phyloP scores from a whole-genome alignment of 345 rosid genomes.

The Litchi chinensis region DNA sequence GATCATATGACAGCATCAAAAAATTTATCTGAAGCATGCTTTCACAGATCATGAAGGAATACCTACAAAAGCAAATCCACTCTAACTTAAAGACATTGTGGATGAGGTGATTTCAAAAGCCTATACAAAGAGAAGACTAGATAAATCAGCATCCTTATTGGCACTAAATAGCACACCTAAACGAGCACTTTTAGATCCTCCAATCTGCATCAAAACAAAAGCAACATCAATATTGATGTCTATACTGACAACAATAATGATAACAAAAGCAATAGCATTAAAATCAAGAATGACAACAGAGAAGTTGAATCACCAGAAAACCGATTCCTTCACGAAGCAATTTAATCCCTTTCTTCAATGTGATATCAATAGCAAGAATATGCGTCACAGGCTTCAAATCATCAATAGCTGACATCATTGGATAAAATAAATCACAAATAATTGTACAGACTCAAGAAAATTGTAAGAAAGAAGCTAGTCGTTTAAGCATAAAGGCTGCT shows the following conservation, averaged over 20 bases:
- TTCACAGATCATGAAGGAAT: not conserved
- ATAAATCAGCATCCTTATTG: conserved; percentile 48
- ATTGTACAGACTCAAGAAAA: conserved; percentile 25
- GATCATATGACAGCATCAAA: not conserved
- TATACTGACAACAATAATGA: not conserved
- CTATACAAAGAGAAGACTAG: conserved; percentile 67
- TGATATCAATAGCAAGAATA: conserved; percentile 82
- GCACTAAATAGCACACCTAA: conserved; percentile 75
- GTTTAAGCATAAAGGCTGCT: conserved; percentile 35
- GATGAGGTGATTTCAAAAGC: conserved; percentile 65
- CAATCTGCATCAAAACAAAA: conserved; percentile 52
- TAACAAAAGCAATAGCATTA: not conserved
- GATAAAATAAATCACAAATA: conserved; percentile 23
- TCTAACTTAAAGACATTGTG: conserved; percentile 10
- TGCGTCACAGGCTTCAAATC: conserved; percentile 96
- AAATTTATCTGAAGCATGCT: not conserved
- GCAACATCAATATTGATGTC: not conserved
- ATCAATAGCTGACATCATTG: conserved; percentile 62
- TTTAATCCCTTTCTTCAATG: conserved; percentile 75
- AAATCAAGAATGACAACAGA: conserved; percentile 8
- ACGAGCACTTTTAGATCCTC: conserved; percentile 82
- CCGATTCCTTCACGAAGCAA: conserved; percentile 83
- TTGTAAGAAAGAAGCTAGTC: conserved; percentile 15
- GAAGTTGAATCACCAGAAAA: conserved; percentile 62
- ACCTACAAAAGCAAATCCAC: conserved; percentile 13